These are phyloP conservation scores for Curvularia spicifera DNA, from an alignment of 2,329 filamentous ascomycete genomes.

Conservation along the genomic window DNA sequence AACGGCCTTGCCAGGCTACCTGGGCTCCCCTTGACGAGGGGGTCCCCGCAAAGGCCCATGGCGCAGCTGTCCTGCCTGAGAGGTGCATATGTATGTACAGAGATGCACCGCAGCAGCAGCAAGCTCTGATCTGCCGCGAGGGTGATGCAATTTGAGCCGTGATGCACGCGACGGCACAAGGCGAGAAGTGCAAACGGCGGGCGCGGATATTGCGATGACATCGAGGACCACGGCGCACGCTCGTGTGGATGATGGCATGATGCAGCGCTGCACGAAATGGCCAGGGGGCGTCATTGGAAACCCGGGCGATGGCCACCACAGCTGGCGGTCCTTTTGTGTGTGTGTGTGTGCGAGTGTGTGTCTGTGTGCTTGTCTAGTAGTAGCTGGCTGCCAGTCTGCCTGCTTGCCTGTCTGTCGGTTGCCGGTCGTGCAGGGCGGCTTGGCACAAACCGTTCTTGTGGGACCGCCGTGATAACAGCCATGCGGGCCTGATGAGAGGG, in stretches of 20 bases:
- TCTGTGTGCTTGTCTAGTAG: neutral
- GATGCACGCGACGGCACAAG: slow-evolving; percentile 30
- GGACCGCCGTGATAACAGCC: slow-evolving; percentile 42
- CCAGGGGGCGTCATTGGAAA: slow-evolving; percentile 6
- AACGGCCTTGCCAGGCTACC: slow-evolving; percentile 10
- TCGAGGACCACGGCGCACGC: slow-evolving; percentile 21
- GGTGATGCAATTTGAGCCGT: slow-evolving; percentile 27
- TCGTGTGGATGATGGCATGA: slow-evolving; percentile 27
- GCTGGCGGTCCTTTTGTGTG: neutral
- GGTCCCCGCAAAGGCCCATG: neutral
- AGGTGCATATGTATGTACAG: neutral
- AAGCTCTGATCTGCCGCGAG: slow-evolving; percentile 21
- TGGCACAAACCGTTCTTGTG: slow-evolving; percentile 40
- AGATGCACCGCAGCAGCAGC: slow-evolving; percentile 21
- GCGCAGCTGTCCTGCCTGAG: neutral
- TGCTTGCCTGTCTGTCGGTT: neutral
- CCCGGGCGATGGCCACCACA: neutral
- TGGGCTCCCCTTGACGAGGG: neutral
- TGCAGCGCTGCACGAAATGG: slow-evolving; percentile 30
- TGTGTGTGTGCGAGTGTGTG: no score
- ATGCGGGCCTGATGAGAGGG: slow-evolving; percentile 39
- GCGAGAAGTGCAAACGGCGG: slow-evolving; percentile 21
- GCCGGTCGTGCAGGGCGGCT: slow-evolving; percentile 15
- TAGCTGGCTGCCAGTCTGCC: neutral
- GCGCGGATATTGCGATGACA: slow-evolving; percentile 38